These are phyloP conservation scores for Xerocomellus chrysenteron DNA, from an alignment of 768 basidiomycete species.

Conservation along the genomic window DNA sequence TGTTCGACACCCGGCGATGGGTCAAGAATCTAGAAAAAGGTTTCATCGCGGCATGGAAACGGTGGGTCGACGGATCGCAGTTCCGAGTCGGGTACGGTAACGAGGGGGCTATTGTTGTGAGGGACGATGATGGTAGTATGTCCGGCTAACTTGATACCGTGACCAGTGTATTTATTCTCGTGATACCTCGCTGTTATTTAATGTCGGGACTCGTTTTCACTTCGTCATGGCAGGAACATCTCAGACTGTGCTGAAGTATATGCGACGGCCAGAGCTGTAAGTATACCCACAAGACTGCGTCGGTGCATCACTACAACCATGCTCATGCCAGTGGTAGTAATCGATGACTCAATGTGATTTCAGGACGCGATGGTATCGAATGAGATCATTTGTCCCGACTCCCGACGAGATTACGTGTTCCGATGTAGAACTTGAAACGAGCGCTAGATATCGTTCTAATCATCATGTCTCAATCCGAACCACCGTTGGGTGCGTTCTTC, in stretches of 20 bases:
- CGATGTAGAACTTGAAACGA: neutral
- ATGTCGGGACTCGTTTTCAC: neutral
- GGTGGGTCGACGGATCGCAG: constrained; percentile 47
- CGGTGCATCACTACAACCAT: too few relatives aligned
- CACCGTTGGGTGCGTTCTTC: constrained; percentile 11
- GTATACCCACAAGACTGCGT: too few relatives aligned
- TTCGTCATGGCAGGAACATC: too few relatives aligned
- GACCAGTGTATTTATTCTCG: neutral
- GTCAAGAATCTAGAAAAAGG: constrained; percentile 48
- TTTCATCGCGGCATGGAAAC: constrained; percentile 41
- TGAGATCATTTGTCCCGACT: too few relatives aligned
- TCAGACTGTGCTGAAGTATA: too few relatives aligned
- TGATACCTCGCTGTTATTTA: neutral
- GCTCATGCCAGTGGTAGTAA: too few relatives aligned
- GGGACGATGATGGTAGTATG: constrained; percentile 28
- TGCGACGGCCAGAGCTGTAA: too few relatives aligned
- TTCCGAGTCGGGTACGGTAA: constrained; percentile 30
- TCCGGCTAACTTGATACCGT: neutral
- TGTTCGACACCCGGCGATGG: constrained; percentile 52
- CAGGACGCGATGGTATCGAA: too few relatives aligned
- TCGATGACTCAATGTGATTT: too few relatives aligned
- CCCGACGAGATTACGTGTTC: neutral
- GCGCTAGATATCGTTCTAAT: neutral
- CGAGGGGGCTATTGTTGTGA: constrained; percentile 32
- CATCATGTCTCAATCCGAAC: constrained; percentile 14